Percentiles rank a stretch among this genome's conserved stretches.
Conservation (phyloP, 2,329 filamentous ascomycete species). For the Capronia americana region DNA sequence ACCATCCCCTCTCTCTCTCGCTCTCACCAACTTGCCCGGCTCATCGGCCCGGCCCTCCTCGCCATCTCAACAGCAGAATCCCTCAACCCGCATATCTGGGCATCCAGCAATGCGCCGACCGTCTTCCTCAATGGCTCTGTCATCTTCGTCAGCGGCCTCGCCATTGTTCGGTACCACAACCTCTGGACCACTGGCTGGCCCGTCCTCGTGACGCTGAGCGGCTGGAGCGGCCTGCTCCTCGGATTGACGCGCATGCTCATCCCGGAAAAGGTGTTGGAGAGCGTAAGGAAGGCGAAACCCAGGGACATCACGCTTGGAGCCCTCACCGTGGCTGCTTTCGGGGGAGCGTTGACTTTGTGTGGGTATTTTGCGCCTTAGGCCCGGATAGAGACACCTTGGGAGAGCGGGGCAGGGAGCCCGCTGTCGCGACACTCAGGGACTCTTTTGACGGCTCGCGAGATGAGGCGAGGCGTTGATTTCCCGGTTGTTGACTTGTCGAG, state of each 20-base stretch:
- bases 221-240: conserved; percentile 10
- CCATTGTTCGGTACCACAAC: conserved; percentile 18
- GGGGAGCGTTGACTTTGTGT: conserved; percentile 5
- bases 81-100: conserved; percentile 21
- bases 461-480: not conserved
- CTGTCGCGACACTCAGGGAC: not conserved
- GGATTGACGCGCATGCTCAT: conserved; percentile 22
- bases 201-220: conserved; percentile 19
- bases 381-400: not conserved
- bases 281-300: conserved; percentile 6
- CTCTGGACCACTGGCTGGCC: conserved; percentile 14
- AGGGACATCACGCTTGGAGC: conserved; percentile 15
- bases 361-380: conserved; percentile 3
- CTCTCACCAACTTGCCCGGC: conserved; percentile 18
- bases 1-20: not conserved
- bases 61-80: conserved; percentile 11
- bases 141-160: conserved; percentile 16
- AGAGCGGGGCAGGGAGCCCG: not conserved
- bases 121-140: conserved; percentile 23
- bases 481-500: not conserved
- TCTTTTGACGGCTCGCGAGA: not conserved
- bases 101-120: conserved; percentile 13
- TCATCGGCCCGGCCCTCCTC: conserved; percentile 18
- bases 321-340: not conserved
- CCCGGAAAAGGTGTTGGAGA: conserved; percentile 26